Evolutionary conservation across 108 stramenopile genomes (phyloP).

Genomic region (Pseudonitzschia pungens): DNA sequence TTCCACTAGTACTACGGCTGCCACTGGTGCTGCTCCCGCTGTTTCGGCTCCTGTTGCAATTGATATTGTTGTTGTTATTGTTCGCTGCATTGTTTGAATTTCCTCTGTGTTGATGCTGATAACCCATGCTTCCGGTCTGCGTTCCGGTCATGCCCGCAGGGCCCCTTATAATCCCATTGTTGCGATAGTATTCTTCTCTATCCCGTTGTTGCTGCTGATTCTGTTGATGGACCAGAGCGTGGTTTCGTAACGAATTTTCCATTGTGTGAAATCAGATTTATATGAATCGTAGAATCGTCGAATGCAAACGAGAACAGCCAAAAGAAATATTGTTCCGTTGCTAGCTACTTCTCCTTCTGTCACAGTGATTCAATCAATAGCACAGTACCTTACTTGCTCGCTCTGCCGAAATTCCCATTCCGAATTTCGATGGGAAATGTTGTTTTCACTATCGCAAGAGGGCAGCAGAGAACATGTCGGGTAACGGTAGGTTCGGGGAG

Average conservation of each 20-base stretch:
- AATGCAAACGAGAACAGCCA: no score
- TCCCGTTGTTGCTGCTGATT: slow-evolving; percentile 5
- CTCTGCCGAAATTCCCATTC: no score
- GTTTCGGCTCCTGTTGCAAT: background rate
- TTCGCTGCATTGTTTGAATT: background rate
- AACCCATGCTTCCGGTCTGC: background rate
- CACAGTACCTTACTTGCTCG: no score
- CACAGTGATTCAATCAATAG: no score
- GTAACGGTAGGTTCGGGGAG: no score
- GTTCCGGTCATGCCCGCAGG: background rate
- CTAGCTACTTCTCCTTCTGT: no score
- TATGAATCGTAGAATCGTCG: no score
- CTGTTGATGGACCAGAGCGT: slow-evolving; percentile 14
- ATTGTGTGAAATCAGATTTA: background rate
- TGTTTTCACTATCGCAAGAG: no score
- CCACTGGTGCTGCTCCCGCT: slow-evolving; percentile 1
- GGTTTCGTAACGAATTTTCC: slow-evolving; percentile 15
- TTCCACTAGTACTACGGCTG: slow-evolving; percentile 5
- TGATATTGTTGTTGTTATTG: background rate
- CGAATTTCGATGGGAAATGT: no score
- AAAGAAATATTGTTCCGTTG: no score
- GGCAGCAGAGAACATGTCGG: no score
- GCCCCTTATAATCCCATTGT: background rate
- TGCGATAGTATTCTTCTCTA: slow-evolving; percentile 1
- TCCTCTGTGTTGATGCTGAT: no score